phyloP scores from a whole-genome alignment of 345 rosid species.

The Eutrema yunnanense region DNA sequence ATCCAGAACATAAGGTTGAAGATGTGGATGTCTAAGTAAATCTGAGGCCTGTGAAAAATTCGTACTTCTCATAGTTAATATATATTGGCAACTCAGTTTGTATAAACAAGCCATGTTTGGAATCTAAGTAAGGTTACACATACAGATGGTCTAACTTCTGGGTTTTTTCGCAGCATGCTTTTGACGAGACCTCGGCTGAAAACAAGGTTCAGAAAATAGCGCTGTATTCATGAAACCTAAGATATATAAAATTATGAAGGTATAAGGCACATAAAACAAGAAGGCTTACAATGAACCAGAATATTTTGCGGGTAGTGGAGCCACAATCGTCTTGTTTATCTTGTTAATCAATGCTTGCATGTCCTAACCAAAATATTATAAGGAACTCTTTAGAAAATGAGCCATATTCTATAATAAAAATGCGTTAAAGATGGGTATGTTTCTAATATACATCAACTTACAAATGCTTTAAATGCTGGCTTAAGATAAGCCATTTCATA shows the following conservation, averaged over 20 bases:
- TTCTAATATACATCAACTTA: slow-evolving; percentile 34
- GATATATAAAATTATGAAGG: neutral
- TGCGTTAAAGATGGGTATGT: neutral
- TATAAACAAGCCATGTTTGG: no score
- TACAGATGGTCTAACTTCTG: slow-evolving; percentile 86
- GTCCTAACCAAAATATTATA: slow-evolving; percentile 45
- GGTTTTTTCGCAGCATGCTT: slow-evolving; percentile 94
- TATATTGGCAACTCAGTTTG: neutral
- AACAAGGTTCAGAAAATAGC: neutral
- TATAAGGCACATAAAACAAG: neutral
- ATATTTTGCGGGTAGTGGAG: slow-evolving; percentile 88
- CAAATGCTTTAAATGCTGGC: slow-evolving; percentile 96
- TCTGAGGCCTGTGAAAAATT: slow-evolving; percentile 56
- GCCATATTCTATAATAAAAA: neutral
- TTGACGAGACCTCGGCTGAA: slow-evolving; percentile 80
- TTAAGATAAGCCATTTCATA: slow-evolving; percentile 79
- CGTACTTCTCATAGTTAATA: neutral
- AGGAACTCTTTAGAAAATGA: no score
- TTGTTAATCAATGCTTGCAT: slow-evolving; percentile 94
- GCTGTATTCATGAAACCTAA: neutral
- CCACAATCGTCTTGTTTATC: slow-evolving; percentile 74
- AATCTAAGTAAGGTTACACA: slow-evolving; percentile 11
- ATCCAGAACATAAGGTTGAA: slow-evolving; percentile 65
- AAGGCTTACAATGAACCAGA: slow-evolving; percentile 70
- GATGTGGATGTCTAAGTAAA: slow-evolving; percentile 64